phyloP scores from a whole-genome alignment of 139 green algal species.

The Tetraselmis striata region DNA sequence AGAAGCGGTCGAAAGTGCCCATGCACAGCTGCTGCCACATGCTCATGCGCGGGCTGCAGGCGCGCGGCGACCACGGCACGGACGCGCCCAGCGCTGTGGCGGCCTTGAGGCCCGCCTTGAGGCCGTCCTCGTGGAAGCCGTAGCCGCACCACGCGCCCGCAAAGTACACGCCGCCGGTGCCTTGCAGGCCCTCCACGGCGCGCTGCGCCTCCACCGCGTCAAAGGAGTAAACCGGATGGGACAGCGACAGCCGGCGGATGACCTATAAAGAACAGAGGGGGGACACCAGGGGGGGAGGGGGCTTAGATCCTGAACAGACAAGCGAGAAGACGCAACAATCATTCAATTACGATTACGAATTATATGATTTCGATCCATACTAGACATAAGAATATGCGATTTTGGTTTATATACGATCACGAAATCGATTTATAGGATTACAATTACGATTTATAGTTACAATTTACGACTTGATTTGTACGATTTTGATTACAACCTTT shows the following conservation, averaged over 20 bases:
- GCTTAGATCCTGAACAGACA: too few relatives aligned
- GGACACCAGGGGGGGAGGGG: constrained; percentile 1
- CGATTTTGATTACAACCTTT: too few relatives aligned
- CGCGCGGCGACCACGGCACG: constrained; percentile 50
- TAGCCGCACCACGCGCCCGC: constrained; percentile 81
- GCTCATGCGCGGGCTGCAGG: constrained; percentile 56
- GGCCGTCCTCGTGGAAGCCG: constrained; percentile 96
- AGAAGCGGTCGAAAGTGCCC: constrained; percentile 1
- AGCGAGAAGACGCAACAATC: too few relatives aligned
- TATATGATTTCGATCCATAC: background rate
- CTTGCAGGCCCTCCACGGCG: constrained; percentile 30
- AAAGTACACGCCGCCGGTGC: constrained; percentile 46
- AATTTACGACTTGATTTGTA: too few relatives aligned
- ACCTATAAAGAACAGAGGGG: constrained; percentile 11
- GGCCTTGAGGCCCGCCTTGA: constrained; percentile 61
- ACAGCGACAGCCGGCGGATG: constrained; percentile 48
- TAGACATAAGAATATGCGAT: too few relatives aligned
- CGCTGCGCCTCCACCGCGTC: background rate
- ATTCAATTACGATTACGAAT: background rate
- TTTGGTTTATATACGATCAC: too few relatives aligned
- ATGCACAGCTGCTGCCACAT: constrained; percentile 21
- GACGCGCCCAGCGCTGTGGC: constrained; percentile 29
- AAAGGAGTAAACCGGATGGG: constrained; percentile 69
- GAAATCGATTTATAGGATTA: too few relatives aligned
- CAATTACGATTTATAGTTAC: too few relatives aligned